Percentiles rank a stretch among this genome's conserved stretches.
Evolutionary conservation across 2,329 filamentous ascomycete species (phyloP).

Genomic region (Pseudocercospora macadamiae): DNA sequence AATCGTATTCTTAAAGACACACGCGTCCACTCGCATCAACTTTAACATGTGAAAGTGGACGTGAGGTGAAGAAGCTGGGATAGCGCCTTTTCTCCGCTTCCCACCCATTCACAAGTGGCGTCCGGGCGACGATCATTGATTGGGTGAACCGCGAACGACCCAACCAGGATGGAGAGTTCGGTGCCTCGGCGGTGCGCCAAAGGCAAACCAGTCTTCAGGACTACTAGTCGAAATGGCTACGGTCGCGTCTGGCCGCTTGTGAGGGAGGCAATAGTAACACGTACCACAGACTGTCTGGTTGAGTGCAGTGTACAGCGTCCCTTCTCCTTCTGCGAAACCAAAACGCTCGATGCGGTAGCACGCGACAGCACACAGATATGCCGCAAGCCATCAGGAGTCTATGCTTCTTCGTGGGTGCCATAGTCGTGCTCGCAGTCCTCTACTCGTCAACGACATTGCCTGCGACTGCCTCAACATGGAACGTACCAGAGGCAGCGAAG

Average conservation of each 20-base stretch:
- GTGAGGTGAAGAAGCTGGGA: background rate
- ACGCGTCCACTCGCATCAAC: no score
- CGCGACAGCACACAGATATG: slow-evolving; percentile 4
- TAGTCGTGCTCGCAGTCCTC: slow-evolving; percentile 19
- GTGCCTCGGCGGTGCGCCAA: background rate
- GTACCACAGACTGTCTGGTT: no score
- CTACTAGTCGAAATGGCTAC: slow-evolving; percentile 2
- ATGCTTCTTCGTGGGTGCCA: slow-evolving; percentile 18
- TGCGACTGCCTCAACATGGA: slow-evolving; percentile 18
- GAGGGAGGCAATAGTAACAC: slow-evolving; percentile 1
- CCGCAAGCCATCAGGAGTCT: slow-evolving; percentile 1
- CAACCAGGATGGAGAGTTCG: slow-evolving; percentile 1
- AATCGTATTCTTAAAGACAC: no score
- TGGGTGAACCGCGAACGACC: background rate
- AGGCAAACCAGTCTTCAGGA: background rate
- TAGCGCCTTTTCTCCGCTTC: background rate
- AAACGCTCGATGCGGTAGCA: no score
- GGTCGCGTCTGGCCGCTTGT: slow-evolving; percentile 1
- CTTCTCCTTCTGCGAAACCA: no score
- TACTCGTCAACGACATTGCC: slow-evolving; percentile 21
- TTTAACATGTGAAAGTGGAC: background rate
- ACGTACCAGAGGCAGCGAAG: slow-evolving; percentile 16
- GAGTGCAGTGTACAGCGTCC: background rate
- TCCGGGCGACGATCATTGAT: background rate
- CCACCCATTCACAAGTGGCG: background rate